Base-by-base conservation (phyloP, 495 filamentous ascomycete species). In the Rostrohypoxylon terebratum region DNA sequence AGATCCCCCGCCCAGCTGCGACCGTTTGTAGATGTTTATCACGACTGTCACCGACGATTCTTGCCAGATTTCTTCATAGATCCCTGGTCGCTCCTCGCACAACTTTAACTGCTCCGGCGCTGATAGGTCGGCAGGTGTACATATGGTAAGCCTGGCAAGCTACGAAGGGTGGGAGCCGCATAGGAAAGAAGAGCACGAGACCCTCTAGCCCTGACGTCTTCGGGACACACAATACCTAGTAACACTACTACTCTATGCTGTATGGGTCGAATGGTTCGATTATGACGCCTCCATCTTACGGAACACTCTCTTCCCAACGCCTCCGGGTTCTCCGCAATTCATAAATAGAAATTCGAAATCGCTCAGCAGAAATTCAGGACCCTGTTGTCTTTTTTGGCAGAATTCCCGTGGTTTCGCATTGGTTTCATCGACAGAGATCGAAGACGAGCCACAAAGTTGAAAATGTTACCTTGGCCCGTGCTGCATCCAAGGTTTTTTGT, bases 391-490 rank as follows among this genome's bases (percentile, higher is more conserved):
- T 40, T 63, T 71, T 66, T 63, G 44, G 58, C 48, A 69, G 66
- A 63, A 66, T 69, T 62, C 62, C 60, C 66, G 57, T 74, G 54
- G 71, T 74, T 74, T 74, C 71, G 71, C 18, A 66, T 65, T 59
- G 42, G 71, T 74, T 74, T 74, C 71, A 74, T 65, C 36, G n/a
- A 36, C 23, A 64, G 7, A 54, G 59, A 57, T 23, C 45, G 18
- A 61, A 61, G 45, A 61, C 23, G 47, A 54, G 33, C 66, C 38
- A 28, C n/a, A 18, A 60, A 60, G 40, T 28, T 23, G 53, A 16
- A 66, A 55, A 33, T 40, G 33, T 40, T 50, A 13, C 33, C 25
- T 62, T 69, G 71, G 71, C 20, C 28, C 54, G 64, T 53, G 23
- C 48, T 7, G 18, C 38, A 13, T 50, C 20, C 21, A 50, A 50